phyloP scores from a whole-genome alignment of 2,329 filamentous ascomycete genomes.

The Eurotiales sp. region DNA sequence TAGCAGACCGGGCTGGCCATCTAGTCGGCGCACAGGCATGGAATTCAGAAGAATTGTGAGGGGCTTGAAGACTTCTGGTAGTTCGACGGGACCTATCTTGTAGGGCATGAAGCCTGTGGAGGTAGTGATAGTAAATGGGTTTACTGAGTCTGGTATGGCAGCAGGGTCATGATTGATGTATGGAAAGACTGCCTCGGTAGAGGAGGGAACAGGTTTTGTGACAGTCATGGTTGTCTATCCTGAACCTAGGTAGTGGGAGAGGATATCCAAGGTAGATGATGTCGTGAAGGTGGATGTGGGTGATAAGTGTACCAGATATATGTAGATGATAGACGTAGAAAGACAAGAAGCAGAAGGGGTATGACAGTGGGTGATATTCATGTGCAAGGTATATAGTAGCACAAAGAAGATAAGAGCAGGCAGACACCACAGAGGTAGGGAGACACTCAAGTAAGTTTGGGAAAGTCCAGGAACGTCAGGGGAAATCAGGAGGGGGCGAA shows the following conservation, averaged over 20 bases:
- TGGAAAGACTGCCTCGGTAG: slow-evolving; percentile 40
- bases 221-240: slow-evolving; percentile 31
- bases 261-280: neutral
- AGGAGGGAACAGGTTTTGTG: slow-evolving; percentile 28
- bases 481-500: slow-evolving; percentile 18
- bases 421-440: slow-evolving; percentile 10
- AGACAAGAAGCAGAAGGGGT: no score
- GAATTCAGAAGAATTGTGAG: slow-evolving; percentile 69
- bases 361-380: no score
- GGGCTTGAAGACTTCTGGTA: slow-evolving; percentile 70
- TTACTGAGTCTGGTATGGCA: slow-evolving; percentile 37
- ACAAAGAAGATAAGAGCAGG: neutral
- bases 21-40: slow-evolving; percentile 73
- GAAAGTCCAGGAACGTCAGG: slow-evolving; percentile 18
- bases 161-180: slow-evolving; percentile 43
- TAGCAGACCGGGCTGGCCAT: slow-evolving; percentile 73
- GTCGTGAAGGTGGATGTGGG: neutral
- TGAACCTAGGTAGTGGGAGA: neutral
- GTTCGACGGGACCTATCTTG: slow-evolving; percentile 38
- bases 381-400: no score
- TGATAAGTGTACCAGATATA: neutral
- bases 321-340: no score
- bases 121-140: slow-evolving; percentile 48
- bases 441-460: slow-evolving; percentile 13
- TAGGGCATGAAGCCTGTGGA: slow-evolving; percentile 45